Base-by-base conservation (phyloP, 306 rosid genomes). In the Cicer pinnatifidum region DNA sequence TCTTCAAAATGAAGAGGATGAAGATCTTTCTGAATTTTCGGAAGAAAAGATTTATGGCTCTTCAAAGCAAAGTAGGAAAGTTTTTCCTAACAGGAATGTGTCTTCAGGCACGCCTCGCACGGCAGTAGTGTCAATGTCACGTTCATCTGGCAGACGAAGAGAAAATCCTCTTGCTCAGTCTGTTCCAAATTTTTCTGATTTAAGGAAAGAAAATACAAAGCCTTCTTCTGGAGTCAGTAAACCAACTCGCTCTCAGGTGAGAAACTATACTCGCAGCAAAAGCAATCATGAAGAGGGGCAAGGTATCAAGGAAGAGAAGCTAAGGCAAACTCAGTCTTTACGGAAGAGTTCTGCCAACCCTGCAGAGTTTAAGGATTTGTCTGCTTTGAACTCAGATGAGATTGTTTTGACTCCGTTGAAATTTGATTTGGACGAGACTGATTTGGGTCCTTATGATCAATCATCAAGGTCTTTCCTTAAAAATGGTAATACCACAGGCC, bases 121-220 rank as follows among this genome's bases (percentile, higher is more conserved):
- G n/a, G 69, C 88, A 20, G 75, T 70, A 10, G 77, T 73, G 45
- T 83, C 93, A 13, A 75, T 81, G 33, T 80, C 96, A 17, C 89
- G 93, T n/a, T 61, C 82, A 50, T 78, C 76, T 64, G 97, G 93
- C 41, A 82, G 80, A 87, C 89, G 93, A 81, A 90, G 89, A 83
- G 97, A 90, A 66, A 89, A 78, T 66, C 96, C 89, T 80, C 87
- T 92, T 75, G 88, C 90, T 39, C 97, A 88, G 77, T 95, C 97
- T 60, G 97, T 95, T 72, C 99, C 97, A 38, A 95, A 95, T 81
- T 95, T 92, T 78, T 86, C 97, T 66, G 99, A 95, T 84, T 82
- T 95, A 61, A 88, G 97, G 81, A 95, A 95, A 86, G 99, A 95
- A 85, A 95, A 92, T 75, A 90, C 99, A 9, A 95, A 86, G 80